Evolutionary conservation across 2,329 filamentous ascomycete genomes (phyloP).

Genomic region (Thielaviopsis populi): DNA sequence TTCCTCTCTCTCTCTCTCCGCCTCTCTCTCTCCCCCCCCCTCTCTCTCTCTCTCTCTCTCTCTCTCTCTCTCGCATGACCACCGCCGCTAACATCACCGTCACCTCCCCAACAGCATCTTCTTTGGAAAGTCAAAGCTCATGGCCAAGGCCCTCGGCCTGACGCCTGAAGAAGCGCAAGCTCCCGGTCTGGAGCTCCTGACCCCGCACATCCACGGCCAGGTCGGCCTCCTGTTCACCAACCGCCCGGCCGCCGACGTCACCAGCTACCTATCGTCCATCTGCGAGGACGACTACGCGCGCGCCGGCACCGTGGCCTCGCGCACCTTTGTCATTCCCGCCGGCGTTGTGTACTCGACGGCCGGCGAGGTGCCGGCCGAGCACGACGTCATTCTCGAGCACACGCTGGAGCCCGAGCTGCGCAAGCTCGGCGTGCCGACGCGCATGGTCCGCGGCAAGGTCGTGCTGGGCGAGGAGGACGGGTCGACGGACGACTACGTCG

Average conservation of each 20-base stretch:
- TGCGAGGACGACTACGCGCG: constrained; percentile 77
- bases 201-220: constrained; percentile 57
- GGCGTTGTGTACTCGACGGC: constrained; percentile 70
- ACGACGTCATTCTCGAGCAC: constrained; percentile 79
- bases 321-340: constrained; percentile 64
- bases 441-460: constrained; percentile 77
- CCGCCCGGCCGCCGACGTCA: constrained; percentile 50
- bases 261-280: constrained; percentile 57
- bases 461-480: constrained; percentile 48
- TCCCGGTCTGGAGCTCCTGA: constrained; percentile 57
- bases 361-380: constrained; percentile 61
- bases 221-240: constrained; percentile 87
- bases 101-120: constrained; percentile 49
- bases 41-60: background rate
- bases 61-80: background rate
- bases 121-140: constrained; percentile 99
- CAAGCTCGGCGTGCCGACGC: constrained; percentile 77
- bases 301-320: constrained; percentile 60
- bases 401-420: constrained; percentile 81
- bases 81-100: background rate
- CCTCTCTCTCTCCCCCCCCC: no score
- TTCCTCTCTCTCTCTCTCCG: background rate
- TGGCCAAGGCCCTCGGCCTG: constrained; percentile 82
- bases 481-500: constrained; percentile 44
- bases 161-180: constrained; percentile 65